phyloP scores from a whole-genome alignment of 2,329 filamentous ascomycete species.

The Tricladium varicosporioides region DNA sequence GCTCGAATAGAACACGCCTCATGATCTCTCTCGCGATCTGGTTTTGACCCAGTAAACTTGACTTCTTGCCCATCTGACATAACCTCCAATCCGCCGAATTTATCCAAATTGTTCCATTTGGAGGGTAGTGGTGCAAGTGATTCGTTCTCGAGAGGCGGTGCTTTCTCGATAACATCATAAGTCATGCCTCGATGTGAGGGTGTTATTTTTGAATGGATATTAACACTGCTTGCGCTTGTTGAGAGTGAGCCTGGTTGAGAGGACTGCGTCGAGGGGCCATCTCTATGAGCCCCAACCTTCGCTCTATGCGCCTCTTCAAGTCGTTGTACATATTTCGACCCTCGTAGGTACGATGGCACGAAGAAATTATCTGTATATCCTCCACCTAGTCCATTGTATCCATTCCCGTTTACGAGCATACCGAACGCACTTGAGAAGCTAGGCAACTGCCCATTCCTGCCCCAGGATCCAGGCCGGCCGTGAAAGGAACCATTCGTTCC shows the following conservation, averaged over 20 bases:
- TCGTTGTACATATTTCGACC: slow-evolving; percentile 74
- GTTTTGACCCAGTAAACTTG: slow-evolving; percentile 51
- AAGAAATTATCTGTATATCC: slow-evolving; percentile 57
- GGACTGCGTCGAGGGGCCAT: slow-evolving; percentile 40
- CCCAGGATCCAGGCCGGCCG: slow-evolving; percentile 28
- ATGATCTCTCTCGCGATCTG: slow-evolving; percentile 52
- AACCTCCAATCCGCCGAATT: slow-evolving; percentile 70
- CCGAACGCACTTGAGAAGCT: slow-evolving; percentile 35
- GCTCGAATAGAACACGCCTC: slow-evolving; percentile 82
- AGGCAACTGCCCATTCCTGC: slow-evolving; percentile 30
- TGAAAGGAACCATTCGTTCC: slow-evolving; percentile 24
- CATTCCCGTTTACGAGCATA: slow-evolving; percentile 29
- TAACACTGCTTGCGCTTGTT: slow-evolving; percentile 53
- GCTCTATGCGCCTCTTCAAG: slow-evolving; percentile 69
- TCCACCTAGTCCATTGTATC: slow-evolving; percentile 21
- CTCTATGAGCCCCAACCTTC: slow-evolving; percentile 50
- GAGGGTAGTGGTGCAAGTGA: slow-evolving; percentile 70
- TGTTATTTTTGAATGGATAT: slow-evolving; percentile 54
- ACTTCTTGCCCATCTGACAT: slow-evolving; percentile 72
- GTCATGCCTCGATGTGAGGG: slow-evolving; percentile 73
- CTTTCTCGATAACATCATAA: slow-evolving; percentile 80
- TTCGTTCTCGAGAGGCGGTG: slow-evolving; percentile 59
- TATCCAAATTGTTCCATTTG: slow-evolving; percentile 79
- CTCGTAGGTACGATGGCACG: slow-evolving; percentile 77
- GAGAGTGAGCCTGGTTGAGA: slow-evolving; percentile 47